Evolutionary conservation across 176 grass and related monocot genomes (phyloP), one percentile per base, ranked within the genome.

Genomic region (Eragrostis nindensis): DNA sequence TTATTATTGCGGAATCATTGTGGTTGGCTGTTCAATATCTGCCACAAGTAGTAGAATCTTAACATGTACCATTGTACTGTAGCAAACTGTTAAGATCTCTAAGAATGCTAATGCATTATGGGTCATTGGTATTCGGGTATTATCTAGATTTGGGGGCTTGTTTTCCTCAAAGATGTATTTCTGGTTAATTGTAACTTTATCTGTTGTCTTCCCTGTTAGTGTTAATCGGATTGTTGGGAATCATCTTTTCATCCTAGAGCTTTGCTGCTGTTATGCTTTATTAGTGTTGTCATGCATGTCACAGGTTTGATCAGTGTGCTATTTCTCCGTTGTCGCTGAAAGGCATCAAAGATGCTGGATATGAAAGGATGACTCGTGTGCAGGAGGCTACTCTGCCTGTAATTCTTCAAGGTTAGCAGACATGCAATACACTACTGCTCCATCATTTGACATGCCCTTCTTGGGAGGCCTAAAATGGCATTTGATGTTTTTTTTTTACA

Each of bases 321-420:
- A 68, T 94, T 75, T 94, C 89, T 65, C 62, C 45, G 8, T 78
- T 91, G 62, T 89, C 89, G 12, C 25, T 94, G 59, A 84, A 67
- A 67, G 89, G 72, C 25, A 25, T 91, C 66, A 85, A 87, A 84
- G 86, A 82, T 78, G 92, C 80, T 79, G 92, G 92, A 74, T 94
- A 94, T 82, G 92, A 94, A 75, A 91, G 57, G 83, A 79, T 94
- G 89, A 94, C 92, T 43, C 61, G 22, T 11, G 92, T 94, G 68
- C 92, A 94, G 63, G 92, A 82, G 42, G 86, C 92, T 75, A 91
- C 89, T 74, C 80, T 94, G 36, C 92, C 89, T 39, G 11, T 85
- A 75, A 94, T 94, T 60, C 92, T 94, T 24, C 69, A 85, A 85
- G 87, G 87, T 89, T 15, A 89, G 55, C 63, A 38, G 11, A 62